A percentile compares a stretch with the other conserved stretches of the same genome.
Evolutionary conservation across 352 stramenopile species (phyloP).

Genomic region (Globisporangium parvum): DNA sequence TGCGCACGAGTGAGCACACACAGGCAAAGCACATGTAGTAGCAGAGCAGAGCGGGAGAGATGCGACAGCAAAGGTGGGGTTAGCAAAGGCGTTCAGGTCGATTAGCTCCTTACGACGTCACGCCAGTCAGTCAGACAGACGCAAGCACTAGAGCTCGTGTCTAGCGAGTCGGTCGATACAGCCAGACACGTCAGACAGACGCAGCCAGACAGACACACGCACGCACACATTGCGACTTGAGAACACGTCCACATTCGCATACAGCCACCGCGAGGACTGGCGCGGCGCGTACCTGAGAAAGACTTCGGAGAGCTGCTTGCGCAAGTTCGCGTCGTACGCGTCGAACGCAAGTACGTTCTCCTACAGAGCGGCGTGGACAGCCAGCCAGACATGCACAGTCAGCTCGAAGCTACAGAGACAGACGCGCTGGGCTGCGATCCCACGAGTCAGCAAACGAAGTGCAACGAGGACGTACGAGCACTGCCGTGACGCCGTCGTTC

Average conservation of each 20-base stretch:
- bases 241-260: not conserved
- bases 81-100: not conserved
- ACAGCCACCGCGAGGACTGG: not conserved
- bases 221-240: not conserved
- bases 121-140: not conserved
- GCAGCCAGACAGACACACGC: conserved; percentile 5
- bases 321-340: conserved; percentile 69
- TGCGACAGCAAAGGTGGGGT: not conserved
- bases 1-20: conserved; percentile 14
- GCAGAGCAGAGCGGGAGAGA: not conserved
- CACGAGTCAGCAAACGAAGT: too few species aligned
- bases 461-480: conserved; percentile 28
- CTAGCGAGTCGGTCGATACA: conserved; percentile 7
- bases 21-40: not conserved
- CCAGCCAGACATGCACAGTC: too few species aligned
- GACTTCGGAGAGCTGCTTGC: conserved; percentile 66
- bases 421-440: too few species aligned
- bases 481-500: conserved; percentile 81
- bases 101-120: not conserved
- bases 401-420: too few species aligned
- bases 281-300: conserved; percentile 57
- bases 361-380: too few species aligned
- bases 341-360: conserved; percentile 96
- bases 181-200: conserved; percentile 9
- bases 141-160: conserved; percentile 10